These are phyloP conservation scores for Vaccinium myrtillus DNA, from an alignment of 148 eudicot genomes.

Conservation along the genomic window DNA sequence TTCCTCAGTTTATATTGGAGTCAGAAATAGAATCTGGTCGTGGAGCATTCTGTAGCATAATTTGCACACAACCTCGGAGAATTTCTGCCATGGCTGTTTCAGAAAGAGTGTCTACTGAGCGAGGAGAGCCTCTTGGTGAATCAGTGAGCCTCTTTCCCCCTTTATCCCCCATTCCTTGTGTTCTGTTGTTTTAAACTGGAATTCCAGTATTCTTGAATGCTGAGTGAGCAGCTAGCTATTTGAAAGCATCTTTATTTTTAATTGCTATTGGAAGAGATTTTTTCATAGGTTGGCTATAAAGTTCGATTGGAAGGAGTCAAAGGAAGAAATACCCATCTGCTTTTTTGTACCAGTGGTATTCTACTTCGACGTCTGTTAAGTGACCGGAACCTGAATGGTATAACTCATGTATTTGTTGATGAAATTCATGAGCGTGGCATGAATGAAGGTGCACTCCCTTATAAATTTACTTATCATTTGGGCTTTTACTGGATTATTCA, in stretches of 20 bases:
- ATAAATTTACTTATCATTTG: constrained; percentile 12
- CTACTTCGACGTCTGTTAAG: constrained; percentile 90
- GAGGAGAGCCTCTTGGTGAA: constrained; percentile 99
- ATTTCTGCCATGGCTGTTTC: constrained; percentile 98
- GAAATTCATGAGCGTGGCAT: constrained; percentile 99
- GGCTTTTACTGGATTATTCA: not conserved
- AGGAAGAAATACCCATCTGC: constrained; percentile 97
- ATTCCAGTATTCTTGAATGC: constrained; percentile 2
- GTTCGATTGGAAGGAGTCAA: constrained; percentile 99
- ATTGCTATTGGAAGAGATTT: constrained; percentile 39
- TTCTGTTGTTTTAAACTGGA: constrained; percentile 5
- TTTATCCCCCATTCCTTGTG: not conserved
- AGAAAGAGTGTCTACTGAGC: constrained; percentile 93
- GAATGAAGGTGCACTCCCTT: constrained; percentile 77
- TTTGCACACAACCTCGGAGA: constrained; percentile 98
- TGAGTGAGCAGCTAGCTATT: constrained; percentile 14
- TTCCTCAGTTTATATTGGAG: constrained; percentile 95
- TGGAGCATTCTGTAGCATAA: constrained; percentile 91
- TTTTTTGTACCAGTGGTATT: constrained; percentile 99
- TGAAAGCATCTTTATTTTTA: constrained; percentile 30
- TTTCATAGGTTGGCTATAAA: constrained; percentile 94
- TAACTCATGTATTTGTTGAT: constrained; percentile 97
- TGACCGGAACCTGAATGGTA: constrained; percentile 86
- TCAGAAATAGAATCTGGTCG: constrained; percentile 96
- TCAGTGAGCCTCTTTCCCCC: constrained; percentile 53